These are phyloP conservation scores for Coleophoma crateriformis DNA, from an alignment of 2,329 filamentous ascomycete genomes.

Conservation along the genomic window DNA sequence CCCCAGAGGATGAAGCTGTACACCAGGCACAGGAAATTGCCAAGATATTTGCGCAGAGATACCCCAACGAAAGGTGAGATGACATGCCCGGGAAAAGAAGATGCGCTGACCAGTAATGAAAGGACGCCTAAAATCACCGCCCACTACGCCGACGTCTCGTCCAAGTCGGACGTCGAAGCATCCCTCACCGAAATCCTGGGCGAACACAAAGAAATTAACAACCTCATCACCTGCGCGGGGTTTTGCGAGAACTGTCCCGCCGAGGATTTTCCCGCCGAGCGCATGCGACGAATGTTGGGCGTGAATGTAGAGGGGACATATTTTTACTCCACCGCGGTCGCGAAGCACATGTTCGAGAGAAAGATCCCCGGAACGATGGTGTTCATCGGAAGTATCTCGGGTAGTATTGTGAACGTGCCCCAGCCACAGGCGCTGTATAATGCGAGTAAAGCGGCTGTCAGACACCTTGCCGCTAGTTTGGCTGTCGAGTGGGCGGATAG, in stretches of 20 bases:
- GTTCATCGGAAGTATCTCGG: conserved; percentile 90
- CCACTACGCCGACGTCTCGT: conserved; percentile 79
- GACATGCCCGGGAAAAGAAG: background rate
- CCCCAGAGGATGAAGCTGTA: conserved; percentile 69
- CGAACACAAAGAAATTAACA: conserved; percentile 75
- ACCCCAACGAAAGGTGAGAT: conserved; percentile 61
- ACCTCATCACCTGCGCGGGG: conserved; percentile 85
- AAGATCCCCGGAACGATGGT: conserved; percentile 76
- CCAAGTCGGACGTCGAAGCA: conserved; percentile 66
- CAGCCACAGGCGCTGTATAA: conserved; percentile 92
- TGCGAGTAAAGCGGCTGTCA: conserved; percentile 80
- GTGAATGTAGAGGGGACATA: conserved; percentile 91
- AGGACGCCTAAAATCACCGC: conserved; percentile 76
- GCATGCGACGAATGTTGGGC: conserved; percentile 84
- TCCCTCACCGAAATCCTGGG: conserved; percentile 63
- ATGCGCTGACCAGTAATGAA: background rate
- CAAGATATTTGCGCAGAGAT: conserved; percentile 68
- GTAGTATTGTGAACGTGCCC: conserved; percentile 84
- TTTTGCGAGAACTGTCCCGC: conserved; percentile 96
- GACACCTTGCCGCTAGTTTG: conserved; percentile 76
- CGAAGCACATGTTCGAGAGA: conserved; percentile 78
- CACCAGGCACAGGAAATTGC: conserved; percentile 67
- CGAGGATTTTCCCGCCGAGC: conserved; percentile 78
- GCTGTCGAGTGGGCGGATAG: conserved; percentile 87
- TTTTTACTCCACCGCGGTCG: conserved; percentile 74